Percentiles rank a stretch among this genome's conserved stretches.
Conservation (phyloP, 2,329 filamentous ascomycete species). For the Alternaria burnsii region DNA sequence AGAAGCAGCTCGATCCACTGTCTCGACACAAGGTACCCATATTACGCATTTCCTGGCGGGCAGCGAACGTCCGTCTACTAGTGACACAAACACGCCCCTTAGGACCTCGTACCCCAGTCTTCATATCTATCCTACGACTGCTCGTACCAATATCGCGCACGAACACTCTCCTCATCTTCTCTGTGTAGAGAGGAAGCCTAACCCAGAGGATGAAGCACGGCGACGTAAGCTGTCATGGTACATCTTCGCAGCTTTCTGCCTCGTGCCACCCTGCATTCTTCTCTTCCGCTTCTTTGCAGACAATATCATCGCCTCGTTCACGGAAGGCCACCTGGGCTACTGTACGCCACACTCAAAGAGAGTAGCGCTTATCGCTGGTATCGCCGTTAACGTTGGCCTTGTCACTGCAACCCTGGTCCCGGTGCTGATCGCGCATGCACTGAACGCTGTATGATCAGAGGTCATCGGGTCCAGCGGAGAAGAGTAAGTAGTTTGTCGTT, state of each 20-base stretch:
- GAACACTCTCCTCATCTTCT: constrained; percentile 43
- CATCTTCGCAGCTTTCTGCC: constrained; percentile 44
- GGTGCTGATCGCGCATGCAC: constrained; percentile 33
- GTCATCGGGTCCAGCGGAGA: background rate
- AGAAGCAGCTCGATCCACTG: constrained; percentile 27
- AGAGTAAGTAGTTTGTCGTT: background rate
- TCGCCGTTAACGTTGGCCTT: constrained; percentile 39
- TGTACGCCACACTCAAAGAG: constrained; percentile 43
- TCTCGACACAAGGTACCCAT: constrained; percentile 30
- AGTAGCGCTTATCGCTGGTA: constrained; percentile 41
- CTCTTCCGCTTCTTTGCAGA: constrained; percentile 49
- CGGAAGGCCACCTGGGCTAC: constrained; percentile 42
- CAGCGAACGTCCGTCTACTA: constrained; percentile 42
- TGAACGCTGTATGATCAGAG: constrained; percentile 23
- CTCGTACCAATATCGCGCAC: constrained; percentile 24
- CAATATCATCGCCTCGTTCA: constrained; percentile 38
- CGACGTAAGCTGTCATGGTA: constrained; percentile 44
- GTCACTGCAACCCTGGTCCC: constrained; percentile 36
- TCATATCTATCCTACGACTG: constrained; percentile 15
- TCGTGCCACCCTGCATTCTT: constrained; percentile 49
- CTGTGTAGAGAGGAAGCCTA: constrained; percentile 35
- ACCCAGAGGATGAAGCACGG: constrained; percentile 36
- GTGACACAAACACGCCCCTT: constrained; percentile 42
- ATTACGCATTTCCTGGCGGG: constrained; percentile 32
- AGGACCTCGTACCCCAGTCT: constrained; percentile 26